Conservation (phyloP, 352 stramenopile genomes). For the Aphanomyces invadans region DNA sequence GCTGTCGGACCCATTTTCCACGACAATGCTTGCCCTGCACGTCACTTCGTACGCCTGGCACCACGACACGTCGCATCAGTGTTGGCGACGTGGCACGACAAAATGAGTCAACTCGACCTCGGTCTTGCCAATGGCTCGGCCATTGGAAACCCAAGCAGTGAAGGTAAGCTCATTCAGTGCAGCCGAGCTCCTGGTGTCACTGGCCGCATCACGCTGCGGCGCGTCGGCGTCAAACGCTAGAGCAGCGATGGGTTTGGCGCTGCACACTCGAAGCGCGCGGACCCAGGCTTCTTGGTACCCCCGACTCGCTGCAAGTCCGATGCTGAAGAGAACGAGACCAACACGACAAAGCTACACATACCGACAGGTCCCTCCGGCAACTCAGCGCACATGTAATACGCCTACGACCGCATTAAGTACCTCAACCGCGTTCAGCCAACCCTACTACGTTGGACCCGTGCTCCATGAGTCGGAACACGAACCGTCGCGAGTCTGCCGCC, state of each 20-base stretch:
- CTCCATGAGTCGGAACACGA: conserved; percentile 55
- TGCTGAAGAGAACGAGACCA: too few species aligned
- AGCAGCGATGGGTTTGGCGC: background rate
- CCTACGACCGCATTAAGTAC: background rate
- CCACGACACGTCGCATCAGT: background rate
- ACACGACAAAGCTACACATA: conserved; percentile 24
- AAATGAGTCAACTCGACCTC: background rate
- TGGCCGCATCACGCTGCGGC: conserved; percentile 39
- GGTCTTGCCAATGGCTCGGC: background rate
- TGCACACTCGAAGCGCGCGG: conserved; percentile 29
- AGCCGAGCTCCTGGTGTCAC: background rate
- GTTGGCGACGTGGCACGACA: background rate
- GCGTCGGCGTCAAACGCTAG: conserved; percentile 37
- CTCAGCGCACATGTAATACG: conserved; percentile 56
- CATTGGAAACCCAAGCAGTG: conserved; percentile 6
- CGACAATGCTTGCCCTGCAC: conserved; percentile 1
- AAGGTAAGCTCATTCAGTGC: background rate
- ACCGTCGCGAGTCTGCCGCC: conserved; percentile 39
- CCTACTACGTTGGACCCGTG: background rate
- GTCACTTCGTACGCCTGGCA: conserved; percentile 7
- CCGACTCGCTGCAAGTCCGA: conserved; percentile 30
- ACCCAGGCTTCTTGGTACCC: conserved; percentile 46
- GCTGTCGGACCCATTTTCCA: background rate
- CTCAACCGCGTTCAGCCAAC: conserved; percentile 12
- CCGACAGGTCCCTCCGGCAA: conserved; percentile 11